Percentiles rank a stretch among this genome's conserved stretches.
phyloP scores from a whole-genome alignment of 352 stramenopile species.

The Achlya hypogyna region DNA sequence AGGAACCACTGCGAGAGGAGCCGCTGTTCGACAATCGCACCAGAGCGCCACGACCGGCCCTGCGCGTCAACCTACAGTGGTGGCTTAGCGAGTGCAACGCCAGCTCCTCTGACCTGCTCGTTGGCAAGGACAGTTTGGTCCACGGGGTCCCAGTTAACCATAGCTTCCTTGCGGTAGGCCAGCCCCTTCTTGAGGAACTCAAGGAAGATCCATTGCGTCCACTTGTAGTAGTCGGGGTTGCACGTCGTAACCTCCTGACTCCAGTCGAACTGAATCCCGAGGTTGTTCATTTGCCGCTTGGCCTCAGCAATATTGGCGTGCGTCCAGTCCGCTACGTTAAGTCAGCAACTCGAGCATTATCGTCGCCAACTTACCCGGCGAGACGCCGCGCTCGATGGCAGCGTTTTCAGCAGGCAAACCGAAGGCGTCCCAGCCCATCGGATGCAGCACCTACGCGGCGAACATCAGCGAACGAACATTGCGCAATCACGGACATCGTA shows the following conservation, averaged over 20 bases:
- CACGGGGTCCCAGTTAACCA: constrained; percentile 99
- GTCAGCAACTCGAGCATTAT: background rate
- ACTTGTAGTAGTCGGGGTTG: constrained; percentile 95
- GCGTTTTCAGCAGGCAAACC: constrained; percentile 99
- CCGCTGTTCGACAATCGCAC: constrained; percentile 91
- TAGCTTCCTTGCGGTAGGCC: constrained; percentile 91
- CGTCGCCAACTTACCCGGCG: constrained; percentile 41
- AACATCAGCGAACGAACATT: background rate
- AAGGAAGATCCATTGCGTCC: constrained; percentile 99
- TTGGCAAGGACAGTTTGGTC: constrained; percentile 99
- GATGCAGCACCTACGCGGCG: constrained; percentile 86
- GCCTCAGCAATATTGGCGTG: constrained; percentile 96
- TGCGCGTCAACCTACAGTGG: constrained; percentile 61
- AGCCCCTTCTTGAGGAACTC: constrained; percentile 95
- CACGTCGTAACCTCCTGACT: constrained; percentile 95
- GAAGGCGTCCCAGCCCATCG: constrained; percentile 99
- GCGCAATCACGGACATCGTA: constrained; percentile 62
- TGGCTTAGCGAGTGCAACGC: background rate
- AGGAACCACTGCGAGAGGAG: constrained; percentile 97
- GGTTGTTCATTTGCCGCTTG: constrained; percentile 91
- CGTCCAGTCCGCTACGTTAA: constrained; percentile 85
- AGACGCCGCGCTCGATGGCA: constrained; percentile 95
- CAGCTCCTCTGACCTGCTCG: constrained; percentile 83
- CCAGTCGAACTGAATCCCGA: constrained; percentile 98
- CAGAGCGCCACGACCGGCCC: constrained; percentile 93